Base-by-base conservation (phyloP, 225 moss, liverwort and hornwort genomes). In the Thuidium tamariscinum region DNA sequence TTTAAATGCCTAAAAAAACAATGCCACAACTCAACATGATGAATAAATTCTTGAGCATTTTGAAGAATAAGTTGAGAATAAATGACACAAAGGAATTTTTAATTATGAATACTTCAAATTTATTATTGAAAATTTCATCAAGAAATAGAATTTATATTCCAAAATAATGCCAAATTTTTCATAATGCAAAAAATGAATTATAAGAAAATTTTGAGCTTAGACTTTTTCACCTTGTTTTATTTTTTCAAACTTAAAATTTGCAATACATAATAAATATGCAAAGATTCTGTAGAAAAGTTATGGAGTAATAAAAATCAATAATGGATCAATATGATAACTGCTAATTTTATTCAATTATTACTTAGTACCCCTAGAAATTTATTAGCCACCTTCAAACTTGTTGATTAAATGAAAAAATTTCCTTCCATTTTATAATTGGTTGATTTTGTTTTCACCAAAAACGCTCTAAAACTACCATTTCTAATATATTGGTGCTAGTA, bases 281-380 rank as follows among this genome's bases (percentile, higher is more conserved):
- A 39, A 23, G 23, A 5, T 39, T 68, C 23, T 39, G 22, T 23
- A 68, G 5, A 68, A 39, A 68, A 39, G 1, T 1, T 20, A 20
- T 20, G 9, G 6, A 65, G 20, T 65, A 16, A n/a, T 36, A 36
- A 10, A 65, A 20, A 34, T 9, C 9, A 64, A n/a, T 10, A 64
- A 64, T 64, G 1, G 10, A 3, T 0, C 65, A n/a, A 36, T n/a
- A 36, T 11, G 36, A 66, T 21, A 36, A 21, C 1, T 2, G 0
- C 2, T 36, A 66, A 21, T 66, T 36, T 2, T 36, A 1, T 1
- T 21, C 11, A 36, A 21, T 36, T 11, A 66, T 36, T 66, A 21
- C 21, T 66, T 65, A 4, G 1, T 66, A 21, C 11, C 21, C 5
- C 3, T 20, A 66, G 36, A 3, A 36, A 36, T 21, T 66, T 11